Base-by-base conservation (phyloP, 106 monocot genomes). In the Chionographis japonica region DNA sequence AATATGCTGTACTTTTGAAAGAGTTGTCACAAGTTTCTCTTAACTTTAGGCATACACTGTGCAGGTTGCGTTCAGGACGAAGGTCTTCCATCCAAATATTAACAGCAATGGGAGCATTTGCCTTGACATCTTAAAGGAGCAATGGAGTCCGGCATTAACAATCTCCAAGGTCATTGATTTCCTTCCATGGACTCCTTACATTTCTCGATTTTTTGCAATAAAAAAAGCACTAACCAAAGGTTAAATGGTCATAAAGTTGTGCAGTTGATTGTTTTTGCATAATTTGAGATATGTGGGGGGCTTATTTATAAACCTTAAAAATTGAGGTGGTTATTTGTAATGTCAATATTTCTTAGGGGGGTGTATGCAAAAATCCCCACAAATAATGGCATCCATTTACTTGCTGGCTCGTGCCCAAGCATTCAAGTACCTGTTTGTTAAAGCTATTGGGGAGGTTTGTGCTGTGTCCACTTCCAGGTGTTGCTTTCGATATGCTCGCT, bases 81-180 rank as follows among this genome's bases (percentile, higher is more conserved):
- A 78, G 37, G 78, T 78, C 36, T 78, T 78, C 59, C 78, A 78
- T 59, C 78, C 78, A 65, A 78, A 78, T 52, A 78, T 78, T 49
- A 78, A 78, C 78, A 78, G 72, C 58, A 78, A 78, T 50, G 78
- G 78, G 9, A 78, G 78, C 72, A 78, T 78, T 67, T 78, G 78
- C 36, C 78, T 78, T 36, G 78, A 78, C 37, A 78, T 78, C 60
- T 66, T 78, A 51, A 78, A 78, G 51, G 78, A 78, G 37, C 78
- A 78, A 38, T 78, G 78, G 78, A 78, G 78, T 53, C 78, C 78
- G 9, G 78, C 78, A 66, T 67, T 78, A 53, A 78, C 78, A 40
- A 73, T 78, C 50, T 78, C 78, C 16, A 78, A 78, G 78, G 78
- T 78, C 2, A 13, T 5, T 61, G 43, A 11, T 59, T 50, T 56